Conservation (phyloP, 495 filamentous ascomycete species). For the Penicillium psychrofluorescens region DNA sequence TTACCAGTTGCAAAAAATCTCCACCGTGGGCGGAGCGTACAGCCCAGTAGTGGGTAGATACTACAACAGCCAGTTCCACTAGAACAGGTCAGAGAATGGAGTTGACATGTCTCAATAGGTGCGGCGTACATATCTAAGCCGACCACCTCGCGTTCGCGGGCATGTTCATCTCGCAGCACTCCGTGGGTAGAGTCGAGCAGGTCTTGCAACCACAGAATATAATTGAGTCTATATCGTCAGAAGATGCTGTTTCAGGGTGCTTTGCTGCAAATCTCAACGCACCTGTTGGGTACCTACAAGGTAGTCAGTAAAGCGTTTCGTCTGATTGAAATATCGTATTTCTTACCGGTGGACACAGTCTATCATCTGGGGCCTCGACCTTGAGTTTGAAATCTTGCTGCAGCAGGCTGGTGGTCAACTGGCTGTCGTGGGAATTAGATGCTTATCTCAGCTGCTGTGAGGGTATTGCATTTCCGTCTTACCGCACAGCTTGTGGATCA, state of each 20-base stretch:
- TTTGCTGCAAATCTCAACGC: background rate
- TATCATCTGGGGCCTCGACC: constrained; percentile 64
- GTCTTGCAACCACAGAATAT: constrained; percentile 83
- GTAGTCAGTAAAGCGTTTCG: background rate
- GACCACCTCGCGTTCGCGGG: constrained; percentile 46
- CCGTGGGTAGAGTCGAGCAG: constrained; percentile 68
- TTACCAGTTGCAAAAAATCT: constrained; percentile 63
- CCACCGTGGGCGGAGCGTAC: constrained; percentile 59
- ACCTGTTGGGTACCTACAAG: constrained; percentile 61
- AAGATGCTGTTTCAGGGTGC: background rate
- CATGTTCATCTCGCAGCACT: constrained; percentile 45
- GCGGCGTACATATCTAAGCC: constrained; percentile 68
- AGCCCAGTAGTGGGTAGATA: constrained; percentile 87
- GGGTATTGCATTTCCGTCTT: constrained; percentile 2
- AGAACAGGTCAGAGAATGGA: constrained; percentile 2
- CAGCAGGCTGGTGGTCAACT: constrained; percentile 75
- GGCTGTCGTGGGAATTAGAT: constrained; percentile 29
- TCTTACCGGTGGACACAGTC: constrained; percentile 83
- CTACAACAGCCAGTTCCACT: constrained; percentile 81
- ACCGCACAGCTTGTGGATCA: constrained; percentile 68
- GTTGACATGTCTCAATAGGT: background rate
- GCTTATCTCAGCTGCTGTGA: background rate
- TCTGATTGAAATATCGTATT: background rate
- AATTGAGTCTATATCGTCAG: constrained; percentile 56
- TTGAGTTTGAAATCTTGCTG: constrained; percentile 65